Evolutionary conservation across 495 filamentous ascomycete genomes (phyloP).

Genomic region (Trichoderma erinaceum): DNA sequence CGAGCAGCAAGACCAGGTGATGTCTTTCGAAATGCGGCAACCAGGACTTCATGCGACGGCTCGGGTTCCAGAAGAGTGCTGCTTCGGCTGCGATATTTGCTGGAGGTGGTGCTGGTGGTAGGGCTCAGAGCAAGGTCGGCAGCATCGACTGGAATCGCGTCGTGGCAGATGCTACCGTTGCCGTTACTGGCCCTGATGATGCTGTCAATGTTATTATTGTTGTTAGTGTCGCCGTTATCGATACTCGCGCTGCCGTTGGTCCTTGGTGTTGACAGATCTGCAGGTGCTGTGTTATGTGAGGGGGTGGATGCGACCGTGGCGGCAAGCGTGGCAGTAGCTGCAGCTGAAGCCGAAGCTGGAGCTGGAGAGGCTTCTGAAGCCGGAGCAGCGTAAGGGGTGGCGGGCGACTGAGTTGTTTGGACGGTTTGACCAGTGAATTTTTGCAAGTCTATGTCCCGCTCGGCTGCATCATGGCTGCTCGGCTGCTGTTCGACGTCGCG

Average conservation of each 20-base stretch:
- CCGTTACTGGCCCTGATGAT: conserved; percentile 16
- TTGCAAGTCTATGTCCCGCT: background rate
- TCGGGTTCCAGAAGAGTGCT: conserved; percentile 19
- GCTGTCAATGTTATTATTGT: background rate
- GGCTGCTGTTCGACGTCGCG: background rate
- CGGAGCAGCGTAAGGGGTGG: background rate
- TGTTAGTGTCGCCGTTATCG: background rate
- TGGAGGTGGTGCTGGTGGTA: background rate
- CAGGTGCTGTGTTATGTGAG: background rate
- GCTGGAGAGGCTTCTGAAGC: background rate
- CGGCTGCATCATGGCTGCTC: background rate
- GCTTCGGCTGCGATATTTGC: background rate
- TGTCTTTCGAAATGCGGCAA: conserved; percentile 44
- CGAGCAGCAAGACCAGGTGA: conserved; percentile 72
- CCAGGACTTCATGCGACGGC: conserved; percentile 18
- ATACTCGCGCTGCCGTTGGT: background rate
- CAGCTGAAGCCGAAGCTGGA: background rate
- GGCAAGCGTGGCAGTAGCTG: background rate
- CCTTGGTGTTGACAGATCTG: background rate
- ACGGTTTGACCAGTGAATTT: background rate
- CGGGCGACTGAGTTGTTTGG: background rate
- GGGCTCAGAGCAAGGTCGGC: background rate
- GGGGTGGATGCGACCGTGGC: background rate
- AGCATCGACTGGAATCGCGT: conserved; percentile 17
- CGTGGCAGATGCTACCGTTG: conserved; percentile 18